Evolutionary conservation across 1,139 yeast genomes (phyloP).

Genomic region (Wickerhamomyces sp.): DNA sequence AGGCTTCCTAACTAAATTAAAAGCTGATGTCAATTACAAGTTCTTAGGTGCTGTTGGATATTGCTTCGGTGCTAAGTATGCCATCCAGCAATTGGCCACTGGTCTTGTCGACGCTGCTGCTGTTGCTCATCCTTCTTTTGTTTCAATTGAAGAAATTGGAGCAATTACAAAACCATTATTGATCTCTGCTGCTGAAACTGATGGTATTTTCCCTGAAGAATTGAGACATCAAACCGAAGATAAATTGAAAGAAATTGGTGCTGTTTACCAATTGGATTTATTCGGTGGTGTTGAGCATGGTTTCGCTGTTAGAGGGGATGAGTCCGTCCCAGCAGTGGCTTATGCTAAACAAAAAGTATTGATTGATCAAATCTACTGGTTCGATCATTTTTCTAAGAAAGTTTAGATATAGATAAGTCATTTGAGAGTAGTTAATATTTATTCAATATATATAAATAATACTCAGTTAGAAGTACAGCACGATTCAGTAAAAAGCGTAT

Average conservation of each 20-base stretch:
- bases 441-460: neutral
- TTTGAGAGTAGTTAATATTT: no score
- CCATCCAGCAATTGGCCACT: constrained; percentile 46
- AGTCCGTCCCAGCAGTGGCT: constrained; percentile 44
- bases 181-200: constrained; percentile 72
- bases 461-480: neutral
- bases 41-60: constrained; percentile 65
- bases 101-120: constrained; percentile 60
- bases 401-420: neutral
- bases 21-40: constrained; percentile 42
- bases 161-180: constrained; percentile 56
- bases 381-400: constrained; percentile 25
- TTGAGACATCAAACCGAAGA: constrained; percentile 58
- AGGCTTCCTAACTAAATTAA: constrained; percentile 40
- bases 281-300: constrained; percentile 69
- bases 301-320: constrained; percentile 73
- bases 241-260: constrained; percentile 45
- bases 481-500: neutral
- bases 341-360: constrained; percentile 72
- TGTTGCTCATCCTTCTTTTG: constrained; percentile 77
- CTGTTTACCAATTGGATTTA: constrained; percentile 54
- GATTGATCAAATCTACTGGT: constrained; percentile 55
- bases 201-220: constrained; percentile 56
- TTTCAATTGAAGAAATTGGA: constrained; percentile 57
- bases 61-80: constrained; percentile 81